Evolutionary conservation across 257 asterid species (phyloP).

Genomic region (Plantago major): DNA sequence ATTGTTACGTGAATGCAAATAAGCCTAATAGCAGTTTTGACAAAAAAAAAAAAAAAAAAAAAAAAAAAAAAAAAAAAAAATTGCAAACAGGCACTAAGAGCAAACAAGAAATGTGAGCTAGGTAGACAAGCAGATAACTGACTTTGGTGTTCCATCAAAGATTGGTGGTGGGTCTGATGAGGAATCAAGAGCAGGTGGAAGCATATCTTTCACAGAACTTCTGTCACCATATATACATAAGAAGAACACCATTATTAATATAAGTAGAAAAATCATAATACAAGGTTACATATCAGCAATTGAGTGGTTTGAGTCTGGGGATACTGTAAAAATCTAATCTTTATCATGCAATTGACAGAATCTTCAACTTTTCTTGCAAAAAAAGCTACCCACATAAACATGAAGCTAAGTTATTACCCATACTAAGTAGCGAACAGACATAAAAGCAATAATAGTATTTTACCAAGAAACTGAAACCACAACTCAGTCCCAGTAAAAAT

Average conservation of each 20-base stretch:
- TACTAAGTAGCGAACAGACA: background rate
- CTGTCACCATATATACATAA: slow-evolving; percentile 30
- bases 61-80: too few species aligned
- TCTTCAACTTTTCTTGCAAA: background rate
- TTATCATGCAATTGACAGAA: background rate
- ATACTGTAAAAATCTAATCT: background rate
- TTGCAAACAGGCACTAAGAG: background rate
- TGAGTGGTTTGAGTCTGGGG: too few species aligned
- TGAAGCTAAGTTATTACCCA: background rate
- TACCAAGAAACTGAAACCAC: too few species aligned
- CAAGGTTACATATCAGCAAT: too few species aligned
- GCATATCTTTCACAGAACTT: slow-evolving; percentile 46
- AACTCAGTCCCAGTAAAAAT: background rate
- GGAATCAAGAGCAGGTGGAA: slow-evolving; percentile 77
- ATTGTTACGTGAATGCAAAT: too few species aligned
- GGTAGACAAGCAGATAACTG: slow-evolving; percentile 16
- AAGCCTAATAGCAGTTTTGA: too few species aligned
- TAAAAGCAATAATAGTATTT: background rate
- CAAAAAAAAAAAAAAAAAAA: too few species aligned
- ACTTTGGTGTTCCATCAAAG: slow-evolving; percentile 84
- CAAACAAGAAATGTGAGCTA: too few species aligned
- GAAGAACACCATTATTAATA: too few species aligned
- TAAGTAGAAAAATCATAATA: too few species aligned
- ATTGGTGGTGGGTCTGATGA: slow-evolving; percentile 77
- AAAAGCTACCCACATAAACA: background rate